Conservation (phyloP, 2,329 filamentous ascomycete genomes). For the Lizonia empirigonia region DNA sequence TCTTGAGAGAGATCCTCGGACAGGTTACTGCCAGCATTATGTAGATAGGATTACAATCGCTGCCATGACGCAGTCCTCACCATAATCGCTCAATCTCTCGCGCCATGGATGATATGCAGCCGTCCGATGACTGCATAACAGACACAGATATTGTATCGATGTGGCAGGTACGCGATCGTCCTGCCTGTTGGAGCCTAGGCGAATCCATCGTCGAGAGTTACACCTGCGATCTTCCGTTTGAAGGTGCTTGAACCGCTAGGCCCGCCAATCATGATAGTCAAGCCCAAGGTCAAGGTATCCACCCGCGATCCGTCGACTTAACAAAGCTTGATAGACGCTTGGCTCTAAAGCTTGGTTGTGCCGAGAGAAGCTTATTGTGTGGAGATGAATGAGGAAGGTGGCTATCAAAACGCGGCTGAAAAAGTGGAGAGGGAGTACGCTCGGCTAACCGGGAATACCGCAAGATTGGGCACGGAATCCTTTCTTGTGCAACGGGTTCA, state of each 20-base stretch:
- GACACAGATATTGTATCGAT: neutral
- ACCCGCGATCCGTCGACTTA: neutral
- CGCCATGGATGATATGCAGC: neutral
- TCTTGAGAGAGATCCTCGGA: neutral
- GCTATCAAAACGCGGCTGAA: neutral
- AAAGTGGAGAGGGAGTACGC: slow-evolving; percentile 4
- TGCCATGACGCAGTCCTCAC: neutral
- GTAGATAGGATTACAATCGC: neutral
- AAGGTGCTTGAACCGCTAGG: neutral
- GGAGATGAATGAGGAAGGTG: slow-evolving; percentile 6
- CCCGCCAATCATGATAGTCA: neutral
- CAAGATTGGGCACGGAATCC: too few species aligned
- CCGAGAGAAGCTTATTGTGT: slow-evolving; percentile 8
- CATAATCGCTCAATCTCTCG: neutral
- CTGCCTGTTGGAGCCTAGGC: slow-evolving; percentile 13
- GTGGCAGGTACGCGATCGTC: neutral
- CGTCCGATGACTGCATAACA: neutral
- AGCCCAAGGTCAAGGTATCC: neutral
- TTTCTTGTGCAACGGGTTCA: too few species aligned
- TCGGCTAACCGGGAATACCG: too few species aligned
- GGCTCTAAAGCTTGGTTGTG: slow-evolving; percentile 6
- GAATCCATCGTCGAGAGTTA: neutral
- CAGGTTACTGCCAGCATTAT: neutral
- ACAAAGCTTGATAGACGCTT: slow-evolving; percentile 8
- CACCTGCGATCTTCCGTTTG: neutral